phyloP scores from a whole-genome alignment of 164 flowering plant species.

The Vitis vinifera region DNA sequence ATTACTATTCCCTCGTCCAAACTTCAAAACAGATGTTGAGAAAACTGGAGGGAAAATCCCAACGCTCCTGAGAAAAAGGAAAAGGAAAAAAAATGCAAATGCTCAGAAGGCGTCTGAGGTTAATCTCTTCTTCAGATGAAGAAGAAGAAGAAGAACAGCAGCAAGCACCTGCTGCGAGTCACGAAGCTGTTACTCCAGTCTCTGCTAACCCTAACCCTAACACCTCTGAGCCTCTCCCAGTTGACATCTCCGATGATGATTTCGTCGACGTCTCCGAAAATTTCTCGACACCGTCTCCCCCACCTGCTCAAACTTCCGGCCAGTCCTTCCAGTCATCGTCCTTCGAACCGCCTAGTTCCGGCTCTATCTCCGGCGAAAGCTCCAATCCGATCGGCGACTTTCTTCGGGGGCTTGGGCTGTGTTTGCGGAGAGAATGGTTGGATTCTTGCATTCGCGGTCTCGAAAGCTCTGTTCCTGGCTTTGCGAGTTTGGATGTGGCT shows the following conservation, averaged over 20 bases:
- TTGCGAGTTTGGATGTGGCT: constrained; percentile 36
- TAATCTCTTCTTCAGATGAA: constrained; percentile 49
- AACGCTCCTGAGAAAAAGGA: no score
- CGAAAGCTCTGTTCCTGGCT: constrained; percentile 38
- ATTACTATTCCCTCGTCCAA: no score
- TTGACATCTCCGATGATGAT: constrained; percentile 59
- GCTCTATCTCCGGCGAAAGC: background rate
- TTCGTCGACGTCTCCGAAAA: constrained; percentile 48
- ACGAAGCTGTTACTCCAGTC: constrained; percentile 17
- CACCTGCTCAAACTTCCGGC: constrained; percentile 7
- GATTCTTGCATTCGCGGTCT: constrained; percentile 52
- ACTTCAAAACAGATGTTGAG: no score
- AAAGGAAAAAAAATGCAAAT: constrained; percentile 9
- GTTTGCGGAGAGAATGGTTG: constrained; percentile 64
- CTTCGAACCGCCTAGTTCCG: background rate
- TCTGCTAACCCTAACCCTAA: constrained; percentile 19
- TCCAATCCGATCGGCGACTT: constrained; percentile 34
- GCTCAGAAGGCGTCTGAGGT: constrained; percentile 49
- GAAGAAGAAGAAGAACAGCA: constrained; percentile 26
- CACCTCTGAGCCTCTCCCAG: constrained; percentile 20
- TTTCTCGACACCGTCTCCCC: constrained; percentile 39
- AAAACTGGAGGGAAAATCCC: constrained; percentile 5
- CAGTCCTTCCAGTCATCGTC: constrained; percentile 2
- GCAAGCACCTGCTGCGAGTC: background rate
- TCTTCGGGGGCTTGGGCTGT: constrained; percentile 51